A percentile compares a stretch with the other conserved stretches of the same genome.
These are phyloP conservation scores for Apiospora koreana DNA, from an alignment of 2,329 filamentous ascomycete species.

Conservation along the genomic window DNA sequence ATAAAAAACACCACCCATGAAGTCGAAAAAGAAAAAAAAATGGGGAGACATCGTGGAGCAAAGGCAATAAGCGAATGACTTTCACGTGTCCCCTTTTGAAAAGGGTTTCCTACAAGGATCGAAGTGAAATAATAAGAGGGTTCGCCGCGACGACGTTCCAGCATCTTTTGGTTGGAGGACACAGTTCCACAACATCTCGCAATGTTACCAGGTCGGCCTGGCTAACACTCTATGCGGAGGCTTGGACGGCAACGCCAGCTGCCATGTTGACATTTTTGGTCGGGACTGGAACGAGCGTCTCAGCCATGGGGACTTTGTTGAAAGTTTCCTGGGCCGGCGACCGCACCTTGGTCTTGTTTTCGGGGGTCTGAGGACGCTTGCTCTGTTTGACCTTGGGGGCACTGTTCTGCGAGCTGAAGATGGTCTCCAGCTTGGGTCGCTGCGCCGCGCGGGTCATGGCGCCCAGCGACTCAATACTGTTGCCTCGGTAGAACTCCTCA, in stretches of 20 bases:
- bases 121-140: not conserved
- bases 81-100: not conserved
- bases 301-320: not conserved
- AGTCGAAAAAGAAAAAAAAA: not conserved
- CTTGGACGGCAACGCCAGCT: not conserved
- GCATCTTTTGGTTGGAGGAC: not conserved
- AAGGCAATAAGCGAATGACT: too few species aligned
- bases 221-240: not conserved
- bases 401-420: constrained; percentile 24
- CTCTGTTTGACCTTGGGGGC: not conserved
- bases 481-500: constrained; percentile 22
- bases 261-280: not conserved
- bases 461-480: constrained; percentile 26
- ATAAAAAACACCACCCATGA: not conserved
- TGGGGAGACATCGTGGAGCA: not conserved
- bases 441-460: constrained; percentile 22
- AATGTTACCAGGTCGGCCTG: not conserved
- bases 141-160: not conserved
- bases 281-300: not conserved
- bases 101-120: not conserved
- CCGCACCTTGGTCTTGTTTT: not conserved
- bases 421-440: constrained; percentile 27
- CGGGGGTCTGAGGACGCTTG: not conserved
- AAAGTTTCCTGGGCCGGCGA: not conserved
- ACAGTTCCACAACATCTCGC: not conserved